Base-by-base conservation (phyloP, 1,284 basidiomycete species). In the Boletellus deceptivus region DNA sequence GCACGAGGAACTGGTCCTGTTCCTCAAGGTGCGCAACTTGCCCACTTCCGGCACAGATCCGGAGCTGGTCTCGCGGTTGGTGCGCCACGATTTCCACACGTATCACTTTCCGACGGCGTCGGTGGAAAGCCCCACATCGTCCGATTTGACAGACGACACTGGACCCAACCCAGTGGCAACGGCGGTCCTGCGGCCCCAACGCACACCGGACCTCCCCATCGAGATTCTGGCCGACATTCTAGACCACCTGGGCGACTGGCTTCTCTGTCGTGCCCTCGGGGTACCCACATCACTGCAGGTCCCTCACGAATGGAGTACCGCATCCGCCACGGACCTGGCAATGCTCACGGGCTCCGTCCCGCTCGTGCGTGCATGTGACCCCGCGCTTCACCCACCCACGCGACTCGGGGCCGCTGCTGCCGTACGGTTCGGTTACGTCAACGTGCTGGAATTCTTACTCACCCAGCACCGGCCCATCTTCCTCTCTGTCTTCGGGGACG, bases 171-270 rank as follows among this genome's bases (percentile, higher is more conserved):
- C 56, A 54, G 57, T 52, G 55, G 51, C 55, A 48, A 10, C 27
- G 27, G 27, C 7, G 27, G 10, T 10, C 8, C 40, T 24, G 61
- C 60, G 48, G 37, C 49, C 55, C 27, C 27, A 29, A n/a, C 59
- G 60, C 57, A 72, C 75, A 2, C 78, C 78, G 22, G 80, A 83
- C 63, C 75, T 91, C 13, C 89, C 89, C 1, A 75, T 84, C 43
- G 89, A 92, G 65, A 77, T 91, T 38, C 70, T 91, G 31, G 83
- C 84, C 8, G 79, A 85, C 47, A 89, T 91, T 55, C 71, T 91
- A 67, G 85, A 90, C 55, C 78, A 83, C 58, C 68, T 90, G 10
- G 85, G 83, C 13, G 85, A 90, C 63, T 93, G 89, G 86, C 87
- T 91, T 59, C 80, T 93, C 16, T 77, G 83, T 18, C 83, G 82